Evolutionary conservation across 768 basidiomycete species (phyloP), one percentile per base, ranked within the genome.

Genomic region (Boletus fagicola): DNA sequence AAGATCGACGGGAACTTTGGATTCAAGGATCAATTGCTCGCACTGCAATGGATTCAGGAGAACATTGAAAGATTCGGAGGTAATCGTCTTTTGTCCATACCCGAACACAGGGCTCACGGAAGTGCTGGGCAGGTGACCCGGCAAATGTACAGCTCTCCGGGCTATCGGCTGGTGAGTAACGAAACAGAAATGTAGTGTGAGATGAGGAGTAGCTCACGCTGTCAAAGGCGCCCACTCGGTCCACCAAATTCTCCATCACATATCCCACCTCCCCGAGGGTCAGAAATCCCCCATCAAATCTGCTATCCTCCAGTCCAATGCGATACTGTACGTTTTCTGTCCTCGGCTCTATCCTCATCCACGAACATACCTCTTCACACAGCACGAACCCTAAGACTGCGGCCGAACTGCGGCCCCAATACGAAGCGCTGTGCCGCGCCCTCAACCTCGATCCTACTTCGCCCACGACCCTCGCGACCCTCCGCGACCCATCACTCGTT

Each of bases 11-110:
- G 90, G 3, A 92, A 92, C 64, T 92, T 86, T 67, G 89, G 90
- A 1, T 92, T 92, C 75, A 91, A 90, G 70, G 90, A 92, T 64
- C 88, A 88, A 63, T 91, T 89, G 89, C 65, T 88, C 20, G 89
- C 84, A 1, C 65, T 91, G n/a, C 74, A 81, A 62, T 91, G 89
- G 88, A 74, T 91, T 26, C 80, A 76, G 46, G 80, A 80, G 18
- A 88, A 91, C 62, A 88, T 92, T 22, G 69, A 69, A 39, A 72
- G 74, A 0, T 92, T 91, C 60, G 90, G 89, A 69, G 28, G 28
- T 28, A 28, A 40, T n/a, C 5, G 7, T 3, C 3, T 6, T 28
- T 36, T n/a, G 22, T 20, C 11, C 2, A 1, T 36, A 26, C 7
- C 35, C 31, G n/a, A 40, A 30, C 28, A 31, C 12, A 7, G 5